These are phyloP conservation scores for Alternaria brassicicola DNA, from an alignment of 2,329 filamentous ascomycete species.

Conservation along the genomic window DNA sequence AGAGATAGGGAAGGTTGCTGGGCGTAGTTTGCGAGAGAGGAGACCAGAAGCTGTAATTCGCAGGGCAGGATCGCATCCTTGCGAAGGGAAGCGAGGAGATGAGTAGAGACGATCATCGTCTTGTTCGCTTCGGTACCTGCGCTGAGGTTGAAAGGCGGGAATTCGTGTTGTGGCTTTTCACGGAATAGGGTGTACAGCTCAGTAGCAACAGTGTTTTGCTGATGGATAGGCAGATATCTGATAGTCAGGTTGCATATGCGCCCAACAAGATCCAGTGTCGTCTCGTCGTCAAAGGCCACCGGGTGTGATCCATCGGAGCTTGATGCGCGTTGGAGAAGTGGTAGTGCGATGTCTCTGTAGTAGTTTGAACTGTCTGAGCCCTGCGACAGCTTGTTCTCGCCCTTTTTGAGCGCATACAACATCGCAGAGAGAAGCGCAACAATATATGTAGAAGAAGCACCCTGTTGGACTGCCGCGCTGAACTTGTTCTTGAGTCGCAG, in stretches of 20 bases:
- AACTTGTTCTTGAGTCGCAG: slow-evolving; percentile 68
- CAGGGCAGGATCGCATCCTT: slow-evolving; percentile 43
- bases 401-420: slow-evolving; percentile 65
- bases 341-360: slow-evolving; percentile 55
- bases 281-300: slow-evolving; percentile 53
- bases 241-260: slow-evolving; percentile 66
- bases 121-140: slow-evolving; percentile 47
- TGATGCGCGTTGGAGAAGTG: slow-evolving; percentile 49
- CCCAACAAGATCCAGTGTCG: slow-evolving; percentile 65
- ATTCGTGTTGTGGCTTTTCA: slow-evolving; percentile 31
- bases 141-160: slow-evolving; percentile 42
- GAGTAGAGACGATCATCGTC: slow-evolving; percentile 63
- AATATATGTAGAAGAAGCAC: slow-evolving; percentile 61
- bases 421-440: slow-evolving; percentile 65
- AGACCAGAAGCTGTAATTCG: slow-evolving; percentile 42
- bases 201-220: slow-evolving; percentile 59
- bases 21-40: slow-evolving; percentile 48
- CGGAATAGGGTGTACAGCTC: slow-evolving; percentile 62
- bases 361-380: slow-evolving; percentile 49
- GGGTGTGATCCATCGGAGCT: slow-evolving; percentile 41
- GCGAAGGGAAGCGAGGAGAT: slow-evolving; percentile 60
- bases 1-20: slow-evolving; percentile 35
- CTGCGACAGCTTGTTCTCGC: slow-evolving; percentile 58
- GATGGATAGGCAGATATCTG: slow-evolving; percentile 57
- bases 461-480: slow-evolving; percentile 60